phyloP scores from a whole-genome alignment of 2,329 filamentous ascomycete genomes.

The Ceratocystis huliohia region DNA sequence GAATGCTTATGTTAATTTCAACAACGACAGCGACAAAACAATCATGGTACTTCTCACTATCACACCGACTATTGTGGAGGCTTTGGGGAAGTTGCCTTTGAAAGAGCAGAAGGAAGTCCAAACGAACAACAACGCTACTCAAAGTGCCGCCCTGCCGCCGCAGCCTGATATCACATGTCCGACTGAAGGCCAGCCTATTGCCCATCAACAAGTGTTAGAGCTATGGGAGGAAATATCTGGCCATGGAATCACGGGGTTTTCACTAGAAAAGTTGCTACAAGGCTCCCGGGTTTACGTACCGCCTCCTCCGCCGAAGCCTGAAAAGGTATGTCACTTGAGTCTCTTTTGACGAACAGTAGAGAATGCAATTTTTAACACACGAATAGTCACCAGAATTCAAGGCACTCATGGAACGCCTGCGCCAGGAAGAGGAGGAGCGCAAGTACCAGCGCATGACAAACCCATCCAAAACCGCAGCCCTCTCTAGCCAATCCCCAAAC shows the following conservation, averaged over 20 bases:
- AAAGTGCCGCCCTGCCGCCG: neutral
- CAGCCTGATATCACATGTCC: constrained; percentile 23
- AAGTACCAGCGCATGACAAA: constrained; percentile 72
- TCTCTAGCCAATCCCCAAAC: constrained; percentile 45
- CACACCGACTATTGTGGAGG: constrained; percentile 55
- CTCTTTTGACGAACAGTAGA: neutral
- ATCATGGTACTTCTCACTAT: constrained; percentile 68
- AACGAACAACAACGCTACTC: constrained; percentile 11
- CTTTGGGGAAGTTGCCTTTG: constrained; percentile 32
- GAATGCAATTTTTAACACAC: constrained; percentile 18
- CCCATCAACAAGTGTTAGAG: constrained; percentile 55
- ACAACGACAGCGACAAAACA: neutral
- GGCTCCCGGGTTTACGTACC: constrained; percentile 61
- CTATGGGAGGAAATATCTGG: constrained; percentile 43
- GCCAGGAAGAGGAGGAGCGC: constrained; percentile 67
- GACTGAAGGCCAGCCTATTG: constrained; percentile 52
- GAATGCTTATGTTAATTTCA: neutral
- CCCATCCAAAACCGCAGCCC: constrained; percentile 44
- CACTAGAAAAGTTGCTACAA: constrained; percentile 57
- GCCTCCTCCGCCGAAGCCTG: constrained; percentile 67
- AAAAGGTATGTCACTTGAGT: constrained; percentile 47
- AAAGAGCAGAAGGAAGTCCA: neutral
- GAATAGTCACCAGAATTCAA: constrained; percentile 66
- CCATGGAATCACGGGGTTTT: constrained; percentile 29
- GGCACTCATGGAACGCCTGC: constrained; percentile 73